phyloP scores from a whole-genome alignment of 2,329 filamentous ascomycete species.

The Botrytis fabae region DNA sequence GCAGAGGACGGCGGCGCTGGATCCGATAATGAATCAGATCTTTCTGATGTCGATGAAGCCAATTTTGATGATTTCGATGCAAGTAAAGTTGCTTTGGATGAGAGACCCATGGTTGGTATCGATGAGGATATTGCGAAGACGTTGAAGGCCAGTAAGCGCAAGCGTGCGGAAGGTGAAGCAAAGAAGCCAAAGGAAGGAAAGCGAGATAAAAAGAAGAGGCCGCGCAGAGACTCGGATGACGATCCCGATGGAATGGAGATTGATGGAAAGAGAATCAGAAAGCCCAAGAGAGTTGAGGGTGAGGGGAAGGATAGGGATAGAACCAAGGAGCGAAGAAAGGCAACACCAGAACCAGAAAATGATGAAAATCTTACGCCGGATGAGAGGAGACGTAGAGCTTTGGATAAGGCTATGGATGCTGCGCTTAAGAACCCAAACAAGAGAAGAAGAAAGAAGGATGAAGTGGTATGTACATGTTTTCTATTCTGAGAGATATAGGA shows the following conservation, averaged over 20 bases:
- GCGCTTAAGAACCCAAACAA: conserved; percentile 80
- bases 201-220: conserved; percentile 70
- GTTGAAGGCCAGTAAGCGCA: conserved; percentile 64
- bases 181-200: conserved; percentile 69
- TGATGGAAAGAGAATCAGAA: conserved; percentile 53
- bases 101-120: conserved; percentile 61
- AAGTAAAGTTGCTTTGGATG: conserved; percentile 61
- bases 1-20: conserved; percentile 26
- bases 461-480: conserved; percentile 67
- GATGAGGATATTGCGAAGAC: conserved; percentile 65
- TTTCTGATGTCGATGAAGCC: conserved; percentile 69
- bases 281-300: conserved; percentile 43
- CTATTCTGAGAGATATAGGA: not conserved
- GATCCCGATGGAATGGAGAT: conserved; percentile 52
- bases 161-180: conserved; percentile 62
- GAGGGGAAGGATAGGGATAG: conserved; percentile 39
- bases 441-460: conserved; percentile 71
- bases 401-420: conserved; percentile 85
- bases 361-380: conserved; percentile 81
- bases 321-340: conserved; percentile 45
- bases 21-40: conserved; percentile 50
- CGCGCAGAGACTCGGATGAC: conserved; percentile 49
- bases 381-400: conserved; percentile 77
- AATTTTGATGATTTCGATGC: conserved; percentile 71
- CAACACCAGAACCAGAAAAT: conserved; percentile 60